These are phyloP conservation scores for Periconia digitata DNA, from an alignment of 2,329 filamentous ascomycete genomes.

Conservation along the genomic window DNA sequence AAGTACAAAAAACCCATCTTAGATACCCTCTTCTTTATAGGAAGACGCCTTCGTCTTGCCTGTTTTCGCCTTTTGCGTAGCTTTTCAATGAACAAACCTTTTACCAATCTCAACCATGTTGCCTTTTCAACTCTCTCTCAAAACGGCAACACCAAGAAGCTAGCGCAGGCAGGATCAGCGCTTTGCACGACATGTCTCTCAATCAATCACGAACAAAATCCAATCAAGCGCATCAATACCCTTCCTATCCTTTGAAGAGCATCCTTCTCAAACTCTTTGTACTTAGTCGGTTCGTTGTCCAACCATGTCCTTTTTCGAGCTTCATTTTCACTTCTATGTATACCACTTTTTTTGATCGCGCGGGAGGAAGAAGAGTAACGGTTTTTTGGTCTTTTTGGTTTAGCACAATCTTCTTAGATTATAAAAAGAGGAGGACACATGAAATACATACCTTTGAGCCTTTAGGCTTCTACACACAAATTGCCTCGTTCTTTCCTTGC, in stretches of 20 bases:
- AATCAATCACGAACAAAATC: conserved; percentile 26
- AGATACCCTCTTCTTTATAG: conserved; percentile 11
- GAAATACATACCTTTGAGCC: too few species aligned
- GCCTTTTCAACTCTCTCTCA: too few species aligned
- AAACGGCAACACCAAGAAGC: conserved; percentile 23
- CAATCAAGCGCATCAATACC: conserved; percentile 26
- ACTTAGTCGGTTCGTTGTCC: conserved; percentile 14
- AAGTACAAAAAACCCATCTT: conserved; percentile 17
- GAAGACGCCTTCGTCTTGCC: conserved; percentile 13
- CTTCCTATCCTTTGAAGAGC: conserved; percentile 13
- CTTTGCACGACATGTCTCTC: conserved; percentile 44
- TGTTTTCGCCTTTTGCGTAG: conserved; percentile 24
- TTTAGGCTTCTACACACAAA: too few species aligned
- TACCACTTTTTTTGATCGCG: conserved; percentile 17
- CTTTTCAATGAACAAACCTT: conserved; percentile 33
- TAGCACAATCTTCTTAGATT: too few species aligned
- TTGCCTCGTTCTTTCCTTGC: too few species aligned
- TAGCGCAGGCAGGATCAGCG: conserved; percentile 45
- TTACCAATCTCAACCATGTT: conserved; percentile 34
- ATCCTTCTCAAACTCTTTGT: conserved; percentile 2
- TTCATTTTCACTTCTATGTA: conserved; percentile 26
- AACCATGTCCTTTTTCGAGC: conserved; percentile 30
- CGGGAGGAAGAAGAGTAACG: too few species aligned
- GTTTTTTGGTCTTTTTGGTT: too few species aligned
- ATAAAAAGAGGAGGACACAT: too few species aligned